phyloP scores from a whole-genome alignment of 495 filamentous ascomycete genomes.

The Elasticomyces elasticus region DNA sequence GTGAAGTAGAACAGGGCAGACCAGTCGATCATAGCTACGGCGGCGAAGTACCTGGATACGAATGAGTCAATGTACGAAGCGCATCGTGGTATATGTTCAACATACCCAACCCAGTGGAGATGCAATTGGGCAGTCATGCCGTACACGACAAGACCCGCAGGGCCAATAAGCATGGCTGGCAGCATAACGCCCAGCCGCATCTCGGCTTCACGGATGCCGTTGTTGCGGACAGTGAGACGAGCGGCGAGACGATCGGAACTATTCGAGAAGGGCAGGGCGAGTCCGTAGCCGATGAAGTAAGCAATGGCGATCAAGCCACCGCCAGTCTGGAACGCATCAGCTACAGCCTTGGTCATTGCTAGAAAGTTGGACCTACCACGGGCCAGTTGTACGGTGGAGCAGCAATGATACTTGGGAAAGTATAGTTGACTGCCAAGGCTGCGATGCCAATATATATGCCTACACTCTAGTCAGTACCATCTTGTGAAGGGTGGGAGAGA shows the following conservation, averaged over 20 bases:
- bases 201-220: constrained; percentile 21
- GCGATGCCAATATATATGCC: constrained; percentile 23
- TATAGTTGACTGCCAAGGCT: constrained; percentile 22
- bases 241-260: constrained; percentile 21
- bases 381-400: constrained; percentile 19
- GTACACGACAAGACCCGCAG: constrained; percentile 19
- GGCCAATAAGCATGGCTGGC: constrained; percentile 19
- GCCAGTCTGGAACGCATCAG: background rate
- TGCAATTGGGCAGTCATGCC: constrained; percentile 18
- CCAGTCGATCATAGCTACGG: background rate
- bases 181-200: constrained; percentile 22
- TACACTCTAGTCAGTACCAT: background rate
- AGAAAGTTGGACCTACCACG: background rate
- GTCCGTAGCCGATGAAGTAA: constrained; percentile 18
- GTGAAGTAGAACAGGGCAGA: constrained; percentile 17
- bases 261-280: constrained; percentile 16
- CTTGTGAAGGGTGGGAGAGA: background rate
- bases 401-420: constrained; percentile 18
- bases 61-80: constrained; percentile 17
- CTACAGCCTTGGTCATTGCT: background rate
- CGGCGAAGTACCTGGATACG: background rate
- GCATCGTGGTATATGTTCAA: constrained; percentile 15
- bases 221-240: constrained; percentile 16
- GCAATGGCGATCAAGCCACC: constrained; percentile 18
- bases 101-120: constrained; percentile 21